Conservation (phyloP, 176 grass and related monocot species). For the Oryza nivara region DNA sequence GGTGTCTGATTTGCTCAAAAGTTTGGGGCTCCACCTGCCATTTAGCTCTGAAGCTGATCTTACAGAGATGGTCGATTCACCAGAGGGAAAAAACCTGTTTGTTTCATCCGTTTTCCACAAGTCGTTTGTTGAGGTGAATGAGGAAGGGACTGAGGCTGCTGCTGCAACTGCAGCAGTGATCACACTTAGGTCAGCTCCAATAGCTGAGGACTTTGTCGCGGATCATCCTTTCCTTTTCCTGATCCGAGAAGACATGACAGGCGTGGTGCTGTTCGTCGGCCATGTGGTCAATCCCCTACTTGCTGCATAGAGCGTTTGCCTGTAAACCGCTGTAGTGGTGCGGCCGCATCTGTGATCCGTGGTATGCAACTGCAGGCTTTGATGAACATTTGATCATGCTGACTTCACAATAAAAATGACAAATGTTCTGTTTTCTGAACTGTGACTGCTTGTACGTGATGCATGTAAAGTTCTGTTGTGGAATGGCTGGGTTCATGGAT, state of each 20-base stretch:
- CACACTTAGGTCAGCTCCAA: neutral
- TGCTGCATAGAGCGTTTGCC: constrained; percentile 31
- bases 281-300: constrained; percentile 56
- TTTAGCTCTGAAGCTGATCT: constrained; percentile 56
- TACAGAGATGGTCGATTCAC: constrained; percentile 62
- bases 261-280: constrained; percentile 52
- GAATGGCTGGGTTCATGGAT: neutral
- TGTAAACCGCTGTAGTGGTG: neutral
- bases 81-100: constrained; percentile 23
- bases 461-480: neutral
- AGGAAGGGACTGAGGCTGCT: constrained; percentile 85
- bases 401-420: constrained; percentile 31
- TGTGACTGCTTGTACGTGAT: constrained; percentile 13
- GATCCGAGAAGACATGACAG: constrained; percentile 63
- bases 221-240: constrained; percentile 67
- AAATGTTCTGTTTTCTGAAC: constrained; percentile 23
- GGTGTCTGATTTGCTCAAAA: constrained; percentile 55
- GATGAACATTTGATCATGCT: constrained; percentile 24
- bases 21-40: constrained; percentile 58
- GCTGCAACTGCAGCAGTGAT: constrained; percentile 50
- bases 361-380: neutral
- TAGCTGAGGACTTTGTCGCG: constrained; percentile 44
- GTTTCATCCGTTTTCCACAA: constrained; percentile 78
- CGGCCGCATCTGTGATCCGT: neutral
- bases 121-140: constrained; percentile 71